These are phyloP conservation scores for Asterophora parasitica DNA, from an alignment of 768 basidiomycete species.

Conservation along the genomic window DNA sequence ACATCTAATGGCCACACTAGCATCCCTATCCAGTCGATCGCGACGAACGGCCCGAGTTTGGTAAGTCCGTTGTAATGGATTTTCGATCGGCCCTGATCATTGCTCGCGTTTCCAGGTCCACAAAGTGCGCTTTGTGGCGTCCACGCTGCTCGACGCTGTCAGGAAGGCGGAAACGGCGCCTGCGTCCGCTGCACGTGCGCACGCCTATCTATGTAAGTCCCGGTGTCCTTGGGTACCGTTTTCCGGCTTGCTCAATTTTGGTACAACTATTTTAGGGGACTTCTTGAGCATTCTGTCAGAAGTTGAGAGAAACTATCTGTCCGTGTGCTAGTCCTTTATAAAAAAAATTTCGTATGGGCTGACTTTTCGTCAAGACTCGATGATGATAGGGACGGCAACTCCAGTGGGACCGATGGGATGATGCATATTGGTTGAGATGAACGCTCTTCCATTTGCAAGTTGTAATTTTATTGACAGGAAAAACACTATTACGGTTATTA, in stretches of 20 bases:
- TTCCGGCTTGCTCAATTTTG: conserved; percentile 5
- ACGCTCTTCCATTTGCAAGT: conserved; percentile 1
- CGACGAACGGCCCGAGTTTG: conserved; percentile 80
- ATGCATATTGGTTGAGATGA: conserved; percentile 13
- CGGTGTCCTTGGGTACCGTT: background rate
- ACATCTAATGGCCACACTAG: conserved; percentile 30
- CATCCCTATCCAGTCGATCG: conserved; percentile 91
- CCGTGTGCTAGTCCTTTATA: conserved; percentile 23
- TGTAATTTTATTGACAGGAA: conserved; percentile 12
- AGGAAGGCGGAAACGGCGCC: conserved; percentile 77
- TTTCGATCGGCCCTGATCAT: conserved; percentile 15
- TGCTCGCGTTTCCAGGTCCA: conserved; percentile 57
- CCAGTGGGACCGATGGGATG: conserved; percentile 52
- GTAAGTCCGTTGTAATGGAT: conserved; percentile 23
- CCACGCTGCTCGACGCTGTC: conserved; percentile 81
- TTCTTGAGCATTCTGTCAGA: conserved; percentile 88
- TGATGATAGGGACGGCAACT: conserved; percentile 62
- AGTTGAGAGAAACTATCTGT: conserved; percentile 89
- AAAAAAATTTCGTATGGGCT: conserved; percentile 8
- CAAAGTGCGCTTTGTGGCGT: conserved; percentile 92
- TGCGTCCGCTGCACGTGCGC: conserved; percentile 77
- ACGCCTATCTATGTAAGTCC: conserved; percentile 76
- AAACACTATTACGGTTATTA: conserved; percentile 15
- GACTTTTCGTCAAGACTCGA: conserved; percentile 43
- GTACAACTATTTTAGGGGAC: conserved; percentile 59